Evolutionary conservation across 2,329 filamentous ascomycete species (phyloP).

Genomic region (Gliomastix tumulicola): DNA sequence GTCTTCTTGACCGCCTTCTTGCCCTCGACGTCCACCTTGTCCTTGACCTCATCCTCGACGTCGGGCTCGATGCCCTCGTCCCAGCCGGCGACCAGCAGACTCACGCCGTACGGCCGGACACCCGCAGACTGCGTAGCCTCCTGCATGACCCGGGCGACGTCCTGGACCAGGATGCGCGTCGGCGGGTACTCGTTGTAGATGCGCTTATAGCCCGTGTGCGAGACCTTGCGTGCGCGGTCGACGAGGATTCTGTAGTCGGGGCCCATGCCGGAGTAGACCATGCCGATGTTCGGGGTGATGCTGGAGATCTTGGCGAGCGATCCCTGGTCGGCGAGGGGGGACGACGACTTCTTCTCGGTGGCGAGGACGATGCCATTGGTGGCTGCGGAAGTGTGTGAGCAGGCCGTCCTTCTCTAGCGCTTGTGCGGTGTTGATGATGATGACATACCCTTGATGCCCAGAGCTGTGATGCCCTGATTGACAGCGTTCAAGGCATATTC

Average conservation of each 20-base stretch:
- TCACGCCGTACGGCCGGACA: slow-evolving; percentile 95
- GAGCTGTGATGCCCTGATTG: slow-evolving; percentile 96
- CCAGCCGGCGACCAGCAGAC: slow-evolving; percentile 92
- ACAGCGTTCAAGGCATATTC: slow-evolving; percentile 99
- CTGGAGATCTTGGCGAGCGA: slow-evolving; percentile 96
- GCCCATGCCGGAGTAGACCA: slow-evolving; percentile 99
- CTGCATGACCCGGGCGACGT: slow-evolving; percentile 96
- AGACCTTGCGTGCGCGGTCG: slow-evolving; percentile 96
- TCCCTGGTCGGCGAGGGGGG: slow-evolving; percentile 88
- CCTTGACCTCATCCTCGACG: slow-evolving; percentile 56
- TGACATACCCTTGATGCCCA: slow-evolving; percentile 90
- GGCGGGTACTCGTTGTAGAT: slow-evolving; percentile 99
- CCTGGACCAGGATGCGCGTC: slow-evolving; percentile 96
- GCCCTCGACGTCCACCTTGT: slow-evolving; percentile 52
- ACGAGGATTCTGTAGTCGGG: slow-evolving; percentile 97
- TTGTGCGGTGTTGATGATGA: too few species aligned
- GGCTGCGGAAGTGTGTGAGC: slow-evolving; percentile 60
- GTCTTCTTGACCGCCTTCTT: slow-evolving; percentile 79
- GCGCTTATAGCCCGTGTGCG: slow-evolving; percentile 97
- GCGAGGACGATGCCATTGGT: slow-evolving; percentile 98
- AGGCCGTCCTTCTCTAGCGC: too few species aligned
- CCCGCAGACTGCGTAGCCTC: slow-evolving; percentile 97
- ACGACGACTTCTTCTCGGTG: slow-evolving; percentile 99
- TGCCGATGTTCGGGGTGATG: slow-evolving; percentile 98
- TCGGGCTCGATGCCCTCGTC: slow-evolving; percentile 94